A percentile compares a stretch with the other conserved stretches of the same genome.
Evolutionary conservation across 495 filamentous ascomycete genomes (phyloP).

Genomic region (Penicillium fimorum): DNA sequence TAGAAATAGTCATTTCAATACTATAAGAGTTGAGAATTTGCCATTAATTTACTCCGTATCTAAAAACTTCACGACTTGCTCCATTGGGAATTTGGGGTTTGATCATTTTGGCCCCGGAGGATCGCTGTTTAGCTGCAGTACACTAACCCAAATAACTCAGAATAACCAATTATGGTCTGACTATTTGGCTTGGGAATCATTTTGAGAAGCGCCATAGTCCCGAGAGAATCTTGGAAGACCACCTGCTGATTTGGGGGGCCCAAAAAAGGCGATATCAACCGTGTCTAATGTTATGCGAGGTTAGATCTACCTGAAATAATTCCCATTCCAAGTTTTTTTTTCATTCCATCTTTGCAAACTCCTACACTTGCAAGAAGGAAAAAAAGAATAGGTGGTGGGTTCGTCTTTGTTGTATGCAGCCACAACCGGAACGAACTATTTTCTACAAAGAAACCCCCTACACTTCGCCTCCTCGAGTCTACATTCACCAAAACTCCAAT

Average conservation of each 20-base stretch:
- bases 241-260: conserved; percentile 1
- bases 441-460: not conserved
- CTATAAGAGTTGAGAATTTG: too few relatives aligned
- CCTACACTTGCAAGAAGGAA: not conserved
- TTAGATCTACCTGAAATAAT: not conserved
- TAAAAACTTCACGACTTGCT: not conserved
- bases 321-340: not conserved
- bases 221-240: not conserved
- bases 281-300: not conserved
- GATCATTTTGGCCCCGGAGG: not conserved
- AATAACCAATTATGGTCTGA: not conserved
- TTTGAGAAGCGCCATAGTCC: not conserved
- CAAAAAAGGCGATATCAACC: not conserved
- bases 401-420: conserved; percentile 4
- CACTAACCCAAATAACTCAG: not conserved
- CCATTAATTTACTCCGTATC: not conserved
- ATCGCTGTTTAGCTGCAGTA: not conserved
- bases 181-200: not conserved
- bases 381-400: not conserved
- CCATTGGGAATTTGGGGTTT: not conserved
- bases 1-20: not conserved
- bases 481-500: not conserved
- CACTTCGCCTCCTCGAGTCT: not conserved
- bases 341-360: not conserved
- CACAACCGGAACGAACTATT: not conserved